A percentile compares a stretch with the other conserved stretches of the same genome.
Evolutionary conservation across 192 early-diverging fungal genomes (phyloP).

Genomic region (Chytriomyces sp.): DNA sequence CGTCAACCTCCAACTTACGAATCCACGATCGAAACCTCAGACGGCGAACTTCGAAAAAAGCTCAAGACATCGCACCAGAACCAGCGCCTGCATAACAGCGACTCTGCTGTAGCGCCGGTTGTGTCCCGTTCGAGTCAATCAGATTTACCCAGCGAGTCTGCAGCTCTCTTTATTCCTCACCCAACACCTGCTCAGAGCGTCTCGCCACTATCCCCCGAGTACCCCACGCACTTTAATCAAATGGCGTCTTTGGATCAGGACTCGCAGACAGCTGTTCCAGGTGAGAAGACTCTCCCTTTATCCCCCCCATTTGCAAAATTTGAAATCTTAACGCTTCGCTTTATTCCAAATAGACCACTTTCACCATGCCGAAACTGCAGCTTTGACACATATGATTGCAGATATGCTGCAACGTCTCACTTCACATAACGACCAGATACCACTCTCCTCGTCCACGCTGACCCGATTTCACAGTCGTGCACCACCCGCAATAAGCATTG

Average conservation of each 20-base stretch:
- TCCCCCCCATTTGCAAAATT: background rate
- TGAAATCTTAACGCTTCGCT: background rate
- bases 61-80: no score
- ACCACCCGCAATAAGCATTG: constrained; percentile 82
- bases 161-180: background rate
- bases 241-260: no score
- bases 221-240: no score
- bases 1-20: no score
- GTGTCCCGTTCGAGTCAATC: no score
- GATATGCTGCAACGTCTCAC: constrained; percentile 61
- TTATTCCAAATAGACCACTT: constrained; percentile 44
- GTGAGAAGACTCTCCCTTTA: background rate
- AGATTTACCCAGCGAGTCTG: no score
- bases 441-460: constrained; percentile 60
- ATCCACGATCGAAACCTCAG: no score
- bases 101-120: no score
- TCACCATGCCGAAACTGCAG: constrained; percentile 39
- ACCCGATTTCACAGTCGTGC: constrained; percentile 96
- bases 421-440: constrained; percentile 73
- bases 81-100: no score
- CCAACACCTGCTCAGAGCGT: constrained; percentile 2
- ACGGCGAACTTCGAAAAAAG: no score
- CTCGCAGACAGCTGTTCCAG: background rate
- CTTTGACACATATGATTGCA: constrained; percentile 44
- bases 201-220: background rate